Evolutionary conservation across 495 filamentous ascomycete species (phyloP), one percentile per base, ranked within the genome.

Genomic region (Letharia lupina): DNA sequence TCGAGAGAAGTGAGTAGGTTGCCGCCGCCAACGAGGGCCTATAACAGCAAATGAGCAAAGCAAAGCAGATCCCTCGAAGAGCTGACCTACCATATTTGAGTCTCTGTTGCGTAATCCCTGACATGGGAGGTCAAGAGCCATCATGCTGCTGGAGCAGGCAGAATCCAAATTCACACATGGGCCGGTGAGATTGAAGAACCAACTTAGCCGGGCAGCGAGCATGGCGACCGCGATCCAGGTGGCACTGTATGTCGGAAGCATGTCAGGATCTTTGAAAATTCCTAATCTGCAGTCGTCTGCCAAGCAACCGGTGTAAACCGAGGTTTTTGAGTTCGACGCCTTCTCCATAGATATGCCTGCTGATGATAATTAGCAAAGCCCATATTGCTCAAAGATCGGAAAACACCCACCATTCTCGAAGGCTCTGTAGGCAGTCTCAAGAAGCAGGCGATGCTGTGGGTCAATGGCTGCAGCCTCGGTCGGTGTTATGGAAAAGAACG

Each of bases 151-250:
- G 0, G 81, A 82, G 54, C 80, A 83, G 0, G 79, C 81, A 1
- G 92, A 93, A 71, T 96, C 91, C 44, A 95, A 81, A 67, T 84
- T 89, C 70, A 89, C 82, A 70, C 88, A 92, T 0, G 91, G 91
- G 0, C 91, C 91, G 65, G 84, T 86, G 72, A 95, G 91, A 60
- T 91, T 89, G 73, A 93, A 91, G 70, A 89, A 88, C 71, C 87
- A 87, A 71, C 91, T 94, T 4, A 71, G 48, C 1, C 66, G 62
- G 31, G 58, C 60, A 4, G 66, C 47, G 11, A 66, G 28, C 37
- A 65, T 39, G 1, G 63, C 44, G 2, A 37, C 28, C 12, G 0
- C 16, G n/a, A 9, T 68, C 67, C n/a, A 45, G 28, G 28, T 68
- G 63, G 23, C 23, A 28, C 15, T 50, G 50, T 18, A 56, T 31